Evolutionary conservation across 495 filamentous ascomycete genomes (phyloP).

Genomic region (Talaromyces adpressus): DNA sequence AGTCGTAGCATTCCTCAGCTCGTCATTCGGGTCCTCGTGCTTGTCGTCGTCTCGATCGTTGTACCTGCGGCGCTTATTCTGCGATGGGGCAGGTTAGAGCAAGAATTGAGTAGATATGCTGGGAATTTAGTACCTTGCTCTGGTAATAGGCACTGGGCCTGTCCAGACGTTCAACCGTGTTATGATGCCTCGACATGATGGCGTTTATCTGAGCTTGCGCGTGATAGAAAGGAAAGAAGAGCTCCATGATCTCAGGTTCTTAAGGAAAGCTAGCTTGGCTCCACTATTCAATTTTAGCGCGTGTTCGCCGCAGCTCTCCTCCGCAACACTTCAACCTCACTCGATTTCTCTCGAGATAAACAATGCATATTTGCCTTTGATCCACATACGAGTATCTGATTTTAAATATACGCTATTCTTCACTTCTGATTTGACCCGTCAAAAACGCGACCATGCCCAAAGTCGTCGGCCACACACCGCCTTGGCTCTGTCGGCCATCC

Average conservation of each 20-base stretch:
- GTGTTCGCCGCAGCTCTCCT: conserved; percentile 1
- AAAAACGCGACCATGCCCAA: conserved; percentile 57
- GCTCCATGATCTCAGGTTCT: not conserved
- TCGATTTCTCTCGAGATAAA: not conserved
- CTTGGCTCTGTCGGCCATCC: conserved; percentile 71
- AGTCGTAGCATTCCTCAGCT: conserved; percentile 79
- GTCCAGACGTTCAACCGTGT: conserved; percentile 81
- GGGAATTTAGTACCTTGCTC: conserved; percentile 51
- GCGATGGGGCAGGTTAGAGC: conserved; percentile 3
- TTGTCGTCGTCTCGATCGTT: conserved; percentile 51
- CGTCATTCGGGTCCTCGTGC: conserved; percentile 56
- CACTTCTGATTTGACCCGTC: not conserved
- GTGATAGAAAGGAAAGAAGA: not conserved
- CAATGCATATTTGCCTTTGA: not conserved
- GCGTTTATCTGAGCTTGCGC: not conserved
- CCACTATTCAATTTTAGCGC: conserved; percentile 2
- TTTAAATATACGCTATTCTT: not conserved
- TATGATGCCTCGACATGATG: conserved; percentile 14
- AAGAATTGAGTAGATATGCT: not conserved
- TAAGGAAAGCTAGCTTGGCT: not conserved
- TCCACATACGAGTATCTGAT: not conserved
- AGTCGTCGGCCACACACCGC: conserved; percentile 71
- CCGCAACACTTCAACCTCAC: not conserved
- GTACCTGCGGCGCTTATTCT: conserved; percentile 65
- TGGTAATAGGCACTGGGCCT: conserved; percentile 83